Evolutionary conservation across 2,329 filamentous ascomycete genomes (phyloP), one percentile per base, ranked within the genome.

Genomic region (Hypoxylon sp.): DNA sequence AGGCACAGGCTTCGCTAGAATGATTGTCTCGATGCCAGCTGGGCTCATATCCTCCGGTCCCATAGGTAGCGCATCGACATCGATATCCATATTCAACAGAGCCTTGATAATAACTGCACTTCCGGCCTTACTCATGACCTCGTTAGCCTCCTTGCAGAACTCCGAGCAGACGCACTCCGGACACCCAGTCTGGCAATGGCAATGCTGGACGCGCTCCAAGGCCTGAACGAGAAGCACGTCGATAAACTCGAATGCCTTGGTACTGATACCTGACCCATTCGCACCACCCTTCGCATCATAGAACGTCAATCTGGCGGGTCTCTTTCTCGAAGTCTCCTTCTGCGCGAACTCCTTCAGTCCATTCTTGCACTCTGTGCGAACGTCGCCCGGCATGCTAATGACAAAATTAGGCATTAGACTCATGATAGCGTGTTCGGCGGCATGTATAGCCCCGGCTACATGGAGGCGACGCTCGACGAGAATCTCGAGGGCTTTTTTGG

Each of bases 201-300:
- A 99, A 1, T 76, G 78, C 65, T 89, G 85, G 4, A 97, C 85
- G 5, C 94, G 79, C 48, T 83, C 78, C 26, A 94, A 80, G 0
- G 92, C 93, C 66, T 92, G 87, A 13, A 75, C 75, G 1, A 97
- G 78, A 23, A 97, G 74, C 23, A 88, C 69, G 64, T 96, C 91
- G 13, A 96, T 79, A 65, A 96, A 95, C 64, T 97, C 93, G 65
- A 97, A 97, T 0, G 91, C 93, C 68, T 96, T 97, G 27, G 88
- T 89, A 55, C 88, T 91, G 61, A 97, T 95, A 0, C 94, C 94
- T 0, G 84, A 88, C 0, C 93, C 93, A 31, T 83, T 82, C 0
- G 88, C 81, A 0, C 93, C 93, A 5, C 94, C 94, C 71, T 96
- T 96, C 2, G 91, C 88, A 68, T 97, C 94, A 71, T 97, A 99